A percentile compares a stretch with the other conserved stretches of the same genome.
These are phyloP conservation scores for Grosmannia clavigera DNA, from an alignment of 2,329 filamentous ascomycete species.

Conservation along the genomic window DNA sequence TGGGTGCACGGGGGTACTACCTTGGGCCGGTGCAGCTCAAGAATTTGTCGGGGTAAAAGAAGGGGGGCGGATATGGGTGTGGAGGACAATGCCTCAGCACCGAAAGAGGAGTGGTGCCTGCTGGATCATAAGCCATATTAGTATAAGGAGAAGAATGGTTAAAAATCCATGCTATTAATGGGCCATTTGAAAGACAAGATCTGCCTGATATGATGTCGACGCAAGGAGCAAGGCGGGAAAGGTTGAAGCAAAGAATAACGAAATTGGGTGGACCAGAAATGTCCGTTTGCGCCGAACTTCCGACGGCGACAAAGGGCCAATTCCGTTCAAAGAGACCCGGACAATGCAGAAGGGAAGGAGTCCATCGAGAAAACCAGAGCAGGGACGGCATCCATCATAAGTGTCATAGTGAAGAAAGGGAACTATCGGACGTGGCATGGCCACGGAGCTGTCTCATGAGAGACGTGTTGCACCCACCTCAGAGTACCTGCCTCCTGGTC, in stretches of 20 bases:
- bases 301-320: not conserved
- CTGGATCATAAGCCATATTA: constrained; percentile 11
- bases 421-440: not conserved
- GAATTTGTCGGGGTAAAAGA: not conserved
- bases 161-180: constrained; percentile 6
- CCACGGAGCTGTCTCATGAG: not conserved
- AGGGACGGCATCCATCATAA: not conserved
- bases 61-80: not conserved
- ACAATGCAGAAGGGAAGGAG: not conserved
- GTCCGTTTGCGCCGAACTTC: not conserved
- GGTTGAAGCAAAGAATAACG: not conserved
- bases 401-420: not conserved
- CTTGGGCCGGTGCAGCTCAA: not conserved
- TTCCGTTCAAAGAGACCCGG: no score
- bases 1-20: constrained; percentile 6
- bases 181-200: not conserved
- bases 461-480: not conserved
- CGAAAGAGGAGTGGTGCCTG: not conserved
- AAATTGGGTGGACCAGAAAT: not conserved
- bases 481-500: not conserved
- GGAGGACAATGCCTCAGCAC: constrained; percentile 1
- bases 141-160: constrained; percentile 6
- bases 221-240: no score
- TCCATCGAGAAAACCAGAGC: not conserved
- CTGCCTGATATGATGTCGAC: not conserved